Conservation (phyloP, 148 eudicot species). For the Limonium bicolor region DNA sequence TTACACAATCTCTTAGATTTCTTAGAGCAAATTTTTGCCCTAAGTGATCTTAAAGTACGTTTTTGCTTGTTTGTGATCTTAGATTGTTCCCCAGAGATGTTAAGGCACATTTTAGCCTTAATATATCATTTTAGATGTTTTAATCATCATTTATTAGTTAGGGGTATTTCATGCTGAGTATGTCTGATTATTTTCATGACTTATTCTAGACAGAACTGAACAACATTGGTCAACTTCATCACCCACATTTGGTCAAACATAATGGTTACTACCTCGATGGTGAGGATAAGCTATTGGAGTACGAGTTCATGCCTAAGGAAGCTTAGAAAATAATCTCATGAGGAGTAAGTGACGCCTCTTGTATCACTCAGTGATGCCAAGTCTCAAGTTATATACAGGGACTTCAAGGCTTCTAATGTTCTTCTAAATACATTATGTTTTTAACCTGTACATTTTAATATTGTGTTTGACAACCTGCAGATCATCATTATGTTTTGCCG, state of each 20-base stretch:
- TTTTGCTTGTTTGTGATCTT: too few species aligned
- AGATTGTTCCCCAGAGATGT: too few species aligned
- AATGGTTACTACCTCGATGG: slow-evolving; percentile 21
- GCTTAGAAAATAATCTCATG: slow-evolving; percentile 23
- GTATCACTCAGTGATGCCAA: background rate
- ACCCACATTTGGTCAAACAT: slow-evolving; percentile 23
- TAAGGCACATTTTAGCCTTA: too few species aligned
- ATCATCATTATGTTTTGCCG: background rate
- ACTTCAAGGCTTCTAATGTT: slow-evolving; percentile 1
- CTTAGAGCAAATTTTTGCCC: too few species aligned
- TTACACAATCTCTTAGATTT: too few species aligned
- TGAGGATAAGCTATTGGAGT: slow-evolving; percentile 22
- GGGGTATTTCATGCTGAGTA: too few species aligned
- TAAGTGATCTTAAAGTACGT: too few species aligned
- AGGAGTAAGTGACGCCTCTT: slow-evolving; percentile 12
- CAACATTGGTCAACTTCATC: slow-evolving; percentile 22
- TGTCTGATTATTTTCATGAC: too few species aligned
- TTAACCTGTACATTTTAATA: too few species aligned
- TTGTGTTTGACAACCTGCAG: background rate
- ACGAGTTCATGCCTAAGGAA: slow-evolving; percentile 22
- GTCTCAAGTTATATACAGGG: background rate
- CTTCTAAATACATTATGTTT: background rate
- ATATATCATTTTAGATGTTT: too few species aligned
- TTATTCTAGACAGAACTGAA: slow-evolving; percentile 28
- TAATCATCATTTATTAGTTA: too few species aligned